Evolutionary conservation across 768 basidiomycete genomes (phyloP).

Genomic region (Leccinellum albellum): DNA sequence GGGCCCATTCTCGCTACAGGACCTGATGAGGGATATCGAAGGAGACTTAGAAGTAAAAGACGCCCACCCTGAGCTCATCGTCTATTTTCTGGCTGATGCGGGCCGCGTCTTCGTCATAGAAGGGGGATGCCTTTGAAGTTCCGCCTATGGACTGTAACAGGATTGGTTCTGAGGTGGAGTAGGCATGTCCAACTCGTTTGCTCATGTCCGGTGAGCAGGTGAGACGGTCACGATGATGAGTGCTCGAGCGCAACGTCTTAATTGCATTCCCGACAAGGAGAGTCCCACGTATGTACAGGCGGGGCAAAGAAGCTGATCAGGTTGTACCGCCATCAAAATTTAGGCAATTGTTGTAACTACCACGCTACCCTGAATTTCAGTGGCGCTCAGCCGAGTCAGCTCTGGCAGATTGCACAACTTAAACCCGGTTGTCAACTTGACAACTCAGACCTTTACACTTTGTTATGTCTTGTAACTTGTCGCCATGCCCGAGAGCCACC

Average conservation of each 20-base stretch:
- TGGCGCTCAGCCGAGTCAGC: constrained; percentile 8
- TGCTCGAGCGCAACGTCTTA: constrained; percentile 21
- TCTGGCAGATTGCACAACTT: not conserved
- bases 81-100: constrained; percentile 51
- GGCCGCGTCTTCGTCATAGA: constrained; percentile 42
- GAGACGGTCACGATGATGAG: constrained; percentile 13
- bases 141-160: constrained; percentile 31
- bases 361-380: constrained; percentile 12
- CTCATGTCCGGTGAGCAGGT: constrained; percentile 21
- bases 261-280: constrained; percentile 28
- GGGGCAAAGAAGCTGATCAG: constrained; percentile 34
- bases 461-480: not conserved
- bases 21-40: constrained; percentile 4
- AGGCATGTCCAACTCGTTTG: constrained; percentile 26
- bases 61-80: constrained; percentile 49
- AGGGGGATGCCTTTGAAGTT: constrained; percentile 29
- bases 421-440: not conserved
- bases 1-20: constrained; percentile 45
- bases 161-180: constrained; percentile 31
- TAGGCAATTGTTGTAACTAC: constrained; percentile 20
- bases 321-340: constrained; percentile 30
- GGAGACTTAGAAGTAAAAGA: not conserved
- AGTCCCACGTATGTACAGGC: constrained; percentile 37
- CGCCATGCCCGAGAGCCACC: constrained; percentile 6
- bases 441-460: not conserved